phyloP scores from a whole-genome alignment of 192 early-diverging fungal genomes.

The Backusella morwellensis region DNA sequence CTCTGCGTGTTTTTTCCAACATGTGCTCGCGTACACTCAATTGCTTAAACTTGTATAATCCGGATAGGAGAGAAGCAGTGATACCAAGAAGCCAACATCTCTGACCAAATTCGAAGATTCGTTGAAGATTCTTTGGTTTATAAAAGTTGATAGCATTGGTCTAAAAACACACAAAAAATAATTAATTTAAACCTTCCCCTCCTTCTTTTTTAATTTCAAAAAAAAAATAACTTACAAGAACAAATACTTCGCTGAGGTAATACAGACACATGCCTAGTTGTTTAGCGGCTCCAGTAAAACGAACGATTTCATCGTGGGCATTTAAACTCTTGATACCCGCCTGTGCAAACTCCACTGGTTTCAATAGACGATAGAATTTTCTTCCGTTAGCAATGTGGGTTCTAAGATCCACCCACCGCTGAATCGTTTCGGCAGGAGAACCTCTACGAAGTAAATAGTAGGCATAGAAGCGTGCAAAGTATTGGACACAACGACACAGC shows the following conservation, averaged over 20 bases:
- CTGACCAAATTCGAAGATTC: conserved; percentile 52
- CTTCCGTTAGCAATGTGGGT: conserved; percentile 55
- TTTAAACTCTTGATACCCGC: conserved; percentile 51
- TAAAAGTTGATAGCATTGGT: conserved; percentile 23
- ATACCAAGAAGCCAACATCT: conserved; percentile 73
- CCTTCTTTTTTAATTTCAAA: background rate
- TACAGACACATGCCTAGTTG: conserved; percentile 60
- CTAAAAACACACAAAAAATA: background rate
- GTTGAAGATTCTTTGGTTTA: conserved; percentile 49
- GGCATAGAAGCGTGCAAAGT: conserved; percentile 77
- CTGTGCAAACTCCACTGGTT: conserved; percentile 65
- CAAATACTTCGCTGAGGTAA: conserved; percentile 34
- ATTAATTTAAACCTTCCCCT: background rate
- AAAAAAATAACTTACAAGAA: background rate
- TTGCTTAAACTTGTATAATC: conserved; percentile 64
- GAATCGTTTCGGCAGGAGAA: conserved; percentile 53
- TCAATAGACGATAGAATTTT: conserved; percentile 71
- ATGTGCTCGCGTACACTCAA: conserved; percentile 44
- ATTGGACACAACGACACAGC: conserved; percentile 78
- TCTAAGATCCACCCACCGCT: conserved; percentile 61
- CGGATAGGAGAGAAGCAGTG: conserved; percentile 54
- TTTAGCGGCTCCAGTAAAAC: conserved; percentile 48
- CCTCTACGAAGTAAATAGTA: conserved; percentile 59
- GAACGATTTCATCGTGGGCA: conserved; percentile 57
- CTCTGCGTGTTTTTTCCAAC: conserved; percentile 19